phyloP scores from a whole-genome alignment of 2,329 filamentous ascomycete species.

The Zelopaecilomyces penicillatus region DNA sequence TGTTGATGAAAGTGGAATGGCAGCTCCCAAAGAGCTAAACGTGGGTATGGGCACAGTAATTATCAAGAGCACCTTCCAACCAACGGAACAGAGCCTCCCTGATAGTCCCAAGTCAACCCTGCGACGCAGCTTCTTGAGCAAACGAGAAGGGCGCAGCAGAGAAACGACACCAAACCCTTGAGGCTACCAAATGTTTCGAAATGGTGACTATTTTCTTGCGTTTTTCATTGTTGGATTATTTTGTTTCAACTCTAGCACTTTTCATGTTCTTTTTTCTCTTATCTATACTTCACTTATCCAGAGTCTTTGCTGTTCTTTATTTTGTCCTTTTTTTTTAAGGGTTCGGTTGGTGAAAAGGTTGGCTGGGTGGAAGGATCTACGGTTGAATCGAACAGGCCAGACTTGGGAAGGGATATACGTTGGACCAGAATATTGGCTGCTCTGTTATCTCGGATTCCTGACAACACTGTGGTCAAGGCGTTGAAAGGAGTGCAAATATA shows the following conservation, averaged over 20 bases:
- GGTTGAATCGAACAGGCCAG: no score
- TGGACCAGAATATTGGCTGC: no score
- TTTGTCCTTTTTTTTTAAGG: not conserved
- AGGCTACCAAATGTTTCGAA: not conserved
- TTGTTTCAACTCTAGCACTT: not conserved
- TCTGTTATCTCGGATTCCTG: no score
- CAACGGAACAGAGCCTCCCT: conserved; percentile 36
- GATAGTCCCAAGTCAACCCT: conserved; percentile 40
- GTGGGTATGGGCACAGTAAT: conserved; percentile 66
- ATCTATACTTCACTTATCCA: not conserved
- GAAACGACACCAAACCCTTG: conserved; percentile 34
- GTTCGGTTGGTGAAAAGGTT: not conserved
- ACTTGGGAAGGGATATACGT: no score
- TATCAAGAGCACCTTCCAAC: conserved; percentile 64
- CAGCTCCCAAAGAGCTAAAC: conserved; percentile 62
- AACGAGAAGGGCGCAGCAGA: conserved; percentile 39
- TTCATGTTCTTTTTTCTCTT: not conserved
- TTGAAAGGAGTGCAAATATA: no score
- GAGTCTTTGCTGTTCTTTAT: conserved; percentile 3
- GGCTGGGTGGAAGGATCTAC: no score
- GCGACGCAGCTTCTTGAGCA: conserved; percentile 48
- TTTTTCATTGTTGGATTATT: conserved; percentile 1
- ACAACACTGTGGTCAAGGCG: no score
- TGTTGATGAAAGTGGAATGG: conserved; percentile 68
- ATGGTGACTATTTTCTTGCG: not conserved